Evolutionary conservation across 1,284 basidiomycete species (phyloP).

Genomic region (Puccinia coronata): DNA sequence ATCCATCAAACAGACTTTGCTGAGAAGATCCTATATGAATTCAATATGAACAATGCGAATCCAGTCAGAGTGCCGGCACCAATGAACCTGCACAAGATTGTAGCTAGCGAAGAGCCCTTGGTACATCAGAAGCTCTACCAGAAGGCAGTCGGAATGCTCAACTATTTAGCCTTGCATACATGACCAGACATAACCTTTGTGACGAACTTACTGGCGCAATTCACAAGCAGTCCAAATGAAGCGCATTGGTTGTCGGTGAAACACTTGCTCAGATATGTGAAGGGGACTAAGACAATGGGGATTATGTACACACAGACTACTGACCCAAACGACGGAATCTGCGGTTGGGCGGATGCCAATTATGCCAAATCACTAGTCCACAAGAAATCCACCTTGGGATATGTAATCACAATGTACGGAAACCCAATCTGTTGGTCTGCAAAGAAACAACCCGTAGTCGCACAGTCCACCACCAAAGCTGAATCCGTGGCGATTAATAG

Average conservation of each 20-base stretch:
- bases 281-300: neutral
- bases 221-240: neutral
- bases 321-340: neutral
- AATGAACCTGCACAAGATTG: neutral
- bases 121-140: neutral
- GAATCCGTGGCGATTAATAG: too few species aligned
- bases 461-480: neutral
- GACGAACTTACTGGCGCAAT: slow-evolving; percentile 13
- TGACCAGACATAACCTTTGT: neutral
- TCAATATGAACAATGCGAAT: neutral
- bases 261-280: neutral
- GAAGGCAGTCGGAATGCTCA: neutral
- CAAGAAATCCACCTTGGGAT: too few species aligned
- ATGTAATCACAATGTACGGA: too few species aligned
- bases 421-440: neutral
- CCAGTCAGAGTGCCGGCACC: slow-evolving; percentile 5
- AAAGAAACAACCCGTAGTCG: neutral
- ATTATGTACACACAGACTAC: neutral
- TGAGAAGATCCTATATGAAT: neutral
- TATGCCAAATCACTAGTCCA: too few species aligned
- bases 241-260: neutral
- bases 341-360: too few species aligned
- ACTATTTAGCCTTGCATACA: neutral
- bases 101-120: neutral
- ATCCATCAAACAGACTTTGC: neutral